Conservation (phyloP, 495 filamentous ascomycete species). For the Hypoxylon crocopeplum region DNA sequence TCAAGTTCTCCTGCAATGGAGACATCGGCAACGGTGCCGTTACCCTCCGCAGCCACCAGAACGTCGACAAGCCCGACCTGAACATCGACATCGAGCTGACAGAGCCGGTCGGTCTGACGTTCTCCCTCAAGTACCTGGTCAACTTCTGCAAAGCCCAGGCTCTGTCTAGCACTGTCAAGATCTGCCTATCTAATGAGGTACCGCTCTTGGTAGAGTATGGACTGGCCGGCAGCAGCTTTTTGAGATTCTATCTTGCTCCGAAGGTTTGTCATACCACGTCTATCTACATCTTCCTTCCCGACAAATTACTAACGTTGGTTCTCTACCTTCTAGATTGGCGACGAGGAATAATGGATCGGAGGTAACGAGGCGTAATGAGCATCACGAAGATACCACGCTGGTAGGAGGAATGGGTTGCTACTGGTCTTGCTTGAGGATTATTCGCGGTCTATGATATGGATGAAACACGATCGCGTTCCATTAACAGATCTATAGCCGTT, state of each 20-base stretch:
- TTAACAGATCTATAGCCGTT: slow-evolving; percentile 7
- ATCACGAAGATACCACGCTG: slow-evolving; percentile 32
- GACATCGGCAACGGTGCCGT: slow-evolving; percentile 96
- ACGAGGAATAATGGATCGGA: slow-evolving; percentile 72
- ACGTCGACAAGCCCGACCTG: slow-evolving; percentile 87
- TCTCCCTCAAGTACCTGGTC: slow-evolving; percentile 99
- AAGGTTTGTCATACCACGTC: slow-evolving; percentile 67
- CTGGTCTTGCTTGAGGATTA: slow-evolving; percentile 4
- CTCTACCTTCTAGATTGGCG: slow-evolving; percentile 79
- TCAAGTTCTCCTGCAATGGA: slow-evolving; percentile 92
- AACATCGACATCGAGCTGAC: slow-evolving; percentile 88
- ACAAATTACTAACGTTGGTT: slow-evolving; percentile 10
- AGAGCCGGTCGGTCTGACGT: slow-evolving; percentile 93
- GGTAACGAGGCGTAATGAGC: slow-evolving; percentile 23
- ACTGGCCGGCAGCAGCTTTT: slow-evolving; percentile 80
- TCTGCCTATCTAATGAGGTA: slow-evolving; percentile 95
- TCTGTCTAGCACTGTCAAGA: slow-evolving; percentile 80
- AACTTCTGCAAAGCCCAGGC: slow-evolving; percentile 99
- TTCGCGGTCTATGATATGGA: slow-evolving; percentile 16
- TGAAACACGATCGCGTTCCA: slow-evolving; percentile 6
- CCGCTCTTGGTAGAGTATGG: slow-evolving; percentile 93
- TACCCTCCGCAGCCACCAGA: slow-evolving; percentile 85
- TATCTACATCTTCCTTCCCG: background rate
- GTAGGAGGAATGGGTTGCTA: slow-evolving; percentile 6
- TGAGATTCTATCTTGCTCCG: slow-evolving; percentile 96